phyloP scores from a whole-genome alignment of 2,329 filamentous ascomycete species.

The Tympanopsis confertula region DNA sequence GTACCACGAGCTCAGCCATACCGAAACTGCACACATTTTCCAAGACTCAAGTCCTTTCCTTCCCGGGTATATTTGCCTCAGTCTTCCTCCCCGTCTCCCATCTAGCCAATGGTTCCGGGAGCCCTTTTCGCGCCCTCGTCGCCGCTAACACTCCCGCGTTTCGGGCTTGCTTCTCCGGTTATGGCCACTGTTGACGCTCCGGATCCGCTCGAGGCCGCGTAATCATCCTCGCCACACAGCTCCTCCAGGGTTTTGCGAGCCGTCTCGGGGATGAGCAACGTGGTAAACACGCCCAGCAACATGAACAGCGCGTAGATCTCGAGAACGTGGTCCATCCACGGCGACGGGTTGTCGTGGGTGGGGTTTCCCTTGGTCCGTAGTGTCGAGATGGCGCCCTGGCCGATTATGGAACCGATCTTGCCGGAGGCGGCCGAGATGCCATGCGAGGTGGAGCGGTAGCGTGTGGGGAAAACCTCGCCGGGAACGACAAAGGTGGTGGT shows the following conservation, averaged over 20 bases:
- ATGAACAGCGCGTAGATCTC: constrained; percentile 57
- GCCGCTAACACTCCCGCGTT: no score
- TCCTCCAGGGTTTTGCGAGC: constrained; percentile 42
- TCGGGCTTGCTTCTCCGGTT: no score
- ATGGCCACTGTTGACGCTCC: no score
- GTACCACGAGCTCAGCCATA: no score
- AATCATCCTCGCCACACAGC: constrained; percentile 30
- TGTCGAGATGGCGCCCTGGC: constrained; percentile 38
- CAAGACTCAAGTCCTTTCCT: no score
- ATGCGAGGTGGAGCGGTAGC: constrained; percentile 19
- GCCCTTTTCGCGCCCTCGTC: no score
- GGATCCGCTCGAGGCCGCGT: no score
- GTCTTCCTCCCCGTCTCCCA: no score
- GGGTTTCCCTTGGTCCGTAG: constrained; percentile 34
- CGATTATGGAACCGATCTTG: constrained; percentile 20
- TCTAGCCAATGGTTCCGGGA: no score
- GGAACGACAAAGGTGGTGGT: constrained; percentile 22
- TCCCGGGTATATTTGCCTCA: no score
- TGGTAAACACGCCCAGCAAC: constrained; percentile 41
- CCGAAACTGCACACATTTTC: no score
- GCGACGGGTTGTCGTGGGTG: constrained; percentile 20
- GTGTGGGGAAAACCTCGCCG: constrained; percentile 21
- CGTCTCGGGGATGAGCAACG: constrained; percentile 43
- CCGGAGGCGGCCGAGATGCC: constrained; percentile 21
- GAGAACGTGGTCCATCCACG: constrained; percentile 70